phyloP scores from a whole-genome alignment of 768 basidiomycete genomes.

The Suillus variegatus region DNA sequence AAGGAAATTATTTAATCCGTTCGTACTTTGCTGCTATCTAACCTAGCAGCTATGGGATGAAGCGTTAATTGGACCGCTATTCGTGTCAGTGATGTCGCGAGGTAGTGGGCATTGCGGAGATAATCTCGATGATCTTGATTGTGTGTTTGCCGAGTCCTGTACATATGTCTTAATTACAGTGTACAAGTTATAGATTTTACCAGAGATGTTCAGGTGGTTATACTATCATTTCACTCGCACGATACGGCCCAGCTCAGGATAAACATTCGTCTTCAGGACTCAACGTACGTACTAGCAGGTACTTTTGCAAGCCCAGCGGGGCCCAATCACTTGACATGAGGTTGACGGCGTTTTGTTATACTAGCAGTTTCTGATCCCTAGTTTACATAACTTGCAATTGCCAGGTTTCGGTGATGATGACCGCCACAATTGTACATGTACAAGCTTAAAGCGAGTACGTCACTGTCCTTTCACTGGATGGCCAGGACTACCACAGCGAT shows the following conservation, averaged over 20 bases:
- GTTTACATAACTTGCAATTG: neutral
- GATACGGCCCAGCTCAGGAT: neutral
- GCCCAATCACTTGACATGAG: neutral
- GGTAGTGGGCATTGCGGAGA: neutral
- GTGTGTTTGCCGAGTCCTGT: neutral
- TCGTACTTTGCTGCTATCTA: neutral
- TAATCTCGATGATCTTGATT: neutral
- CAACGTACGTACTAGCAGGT: neutral
- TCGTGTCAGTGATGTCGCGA: neutral
- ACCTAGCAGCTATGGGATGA: neutral
- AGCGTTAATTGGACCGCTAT: neutral
- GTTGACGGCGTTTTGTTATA: neutral
- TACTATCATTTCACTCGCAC: neutral
- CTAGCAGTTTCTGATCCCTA: neutral
- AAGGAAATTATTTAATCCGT: neutral
- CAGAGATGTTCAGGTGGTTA: neutral
- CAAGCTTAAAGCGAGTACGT: neutral
- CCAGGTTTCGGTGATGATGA: neutral
- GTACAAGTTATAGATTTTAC: neutral
- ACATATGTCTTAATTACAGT: neutral
- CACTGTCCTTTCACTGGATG: neutral
- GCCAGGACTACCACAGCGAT: neutral
- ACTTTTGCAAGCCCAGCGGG: neutral
- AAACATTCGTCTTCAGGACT: neutral
- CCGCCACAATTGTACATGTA: neutral